A percentile compares a stretch with the other conserved stretches of the same genome.
Conservation (phyloP, 2,329 filamentous ascomycete genomes). For the Penicillium sp. region DNA sequence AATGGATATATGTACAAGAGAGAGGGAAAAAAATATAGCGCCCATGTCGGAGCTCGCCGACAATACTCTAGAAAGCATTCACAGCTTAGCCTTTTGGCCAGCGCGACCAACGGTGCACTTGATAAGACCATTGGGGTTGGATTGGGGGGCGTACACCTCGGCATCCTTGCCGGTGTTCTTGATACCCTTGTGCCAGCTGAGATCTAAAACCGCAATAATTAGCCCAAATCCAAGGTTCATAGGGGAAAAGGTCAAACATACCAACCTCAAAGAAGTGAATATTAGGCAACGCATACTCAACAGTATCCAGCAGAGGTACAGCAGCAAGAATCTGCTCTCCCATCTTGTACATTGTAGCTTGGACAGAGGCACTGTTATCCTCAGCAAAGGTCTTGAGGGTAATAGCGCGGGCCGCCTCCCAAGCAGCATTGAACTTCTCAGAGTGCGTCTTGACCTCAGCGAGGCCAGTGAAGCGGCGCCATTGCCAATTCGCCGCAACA, state of each 20-base stretch:
- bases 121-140: conserved; percentile 91
- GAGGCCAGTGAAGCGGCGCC: conserved; percentile 69
- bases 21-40: neutral
- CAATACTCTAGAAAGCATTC: conserved; percentile 12
- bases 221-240: conserved; percentile 8
- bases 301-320: conserved; percentile 68
- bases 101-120: conserved; percentile 72
- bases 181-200: conserved; percentile 93
- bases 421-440: conserved; percentile 74
- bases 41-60: conserved; percentile 7
- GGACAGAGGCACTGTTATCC: conserved; percentile 88
- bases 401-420: conserved; percentile 72
- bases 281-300: conserved; percentile 86
- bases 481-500: conserved; percentile 82
- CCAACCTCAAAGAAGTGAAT: conserved; percentile 98
- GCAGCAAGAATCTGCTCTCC: conserved; percentile 76
- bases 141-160: conserved; percentile 92
- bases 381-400: conserved; percentile 90
- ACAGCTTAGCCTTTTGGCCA: conserved; percentile 36
- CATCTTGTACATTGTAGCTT: conserved; percentile 99
- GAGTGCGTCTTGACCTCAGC: conserved; percentile 65
- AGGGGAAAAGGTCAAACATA: conserved; percentile 25
- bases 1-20: conserved; percentile 26
- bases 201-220: conserved; percentile 55
- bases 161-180: conserved; percentile 96